Evolutionary conservation across 129 eudicot species (phyloP).

Genomic region (Rutidosis leptorrhynchoides): DNA sequence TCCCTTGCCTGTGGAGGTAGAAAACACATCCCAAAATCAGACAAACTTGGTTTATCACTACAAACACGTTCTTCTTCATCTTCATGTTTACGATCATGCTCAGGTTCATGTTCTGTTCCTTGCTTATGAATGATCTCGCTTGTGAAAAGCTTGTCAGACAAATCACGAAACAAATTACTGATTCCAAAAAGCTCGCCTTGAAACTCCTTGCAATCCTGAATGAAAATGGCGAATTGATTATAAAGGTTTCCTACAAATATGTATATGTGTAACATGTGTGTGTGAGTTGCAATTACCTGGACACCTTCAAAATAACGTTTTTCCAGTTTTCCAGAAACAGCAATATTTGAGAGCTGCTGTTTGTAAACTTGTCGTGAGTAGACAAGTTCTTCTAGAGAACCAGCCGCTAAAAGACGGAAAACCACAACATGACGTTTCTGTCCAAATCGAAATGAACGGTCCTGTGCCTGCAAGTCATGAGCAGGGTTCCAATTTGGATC

Average conservation of each 20-base stretch:
- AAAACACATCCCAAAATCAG: conserved; percentile 47
- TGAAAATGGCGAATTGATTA: background rate
- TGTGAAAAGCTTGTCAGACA: conserved; percentile 88
- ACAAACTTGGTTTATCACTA: conserved; percentile 31
- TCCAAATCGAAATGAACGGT: conserved; percentile 90
- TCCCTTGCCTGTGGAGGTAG: conserved; percentile 38
- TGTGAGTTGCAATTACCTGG: conserved; percentile 49
- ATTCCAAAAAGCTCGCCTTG: conserved; percentile 97
- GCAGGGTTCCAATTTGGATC: conserved; percentile 99
- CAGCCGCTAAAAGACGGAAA: conserved; percentile 91
- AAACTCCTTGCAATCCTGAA: conserved; percentile 81
- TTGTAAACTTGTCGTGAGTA: conserved; percentile 84
- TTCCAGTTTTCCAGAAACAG: conserved; percentile 89
- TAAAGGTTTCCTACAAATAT: conserved; percentile 5
- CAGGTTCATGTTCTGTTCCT: conserved; percentile 28
- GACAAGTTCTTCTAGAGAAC: conserved; percentile 95
- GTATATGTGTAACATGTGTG: background rate
- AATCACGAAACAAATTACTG: conserved; percentile 84
- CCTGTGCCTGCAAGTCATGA: conserved; percentile 94
- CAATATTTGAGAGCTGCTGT: conserved; percentile 89
- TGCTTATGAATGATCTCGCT: conserved; percentile 77
- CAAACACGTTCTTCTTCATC: conserved; percentile 12
- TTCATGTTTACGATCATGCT: conserved; percentile 5
- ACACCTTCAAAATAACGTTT: conserved; percentile 95
- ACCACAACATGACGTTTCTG: conserved; percentile 91